Base-by-base conservation (phyloP, 2,329 filamentous ascomycete species). In the Zarea fungicola region DNA sequence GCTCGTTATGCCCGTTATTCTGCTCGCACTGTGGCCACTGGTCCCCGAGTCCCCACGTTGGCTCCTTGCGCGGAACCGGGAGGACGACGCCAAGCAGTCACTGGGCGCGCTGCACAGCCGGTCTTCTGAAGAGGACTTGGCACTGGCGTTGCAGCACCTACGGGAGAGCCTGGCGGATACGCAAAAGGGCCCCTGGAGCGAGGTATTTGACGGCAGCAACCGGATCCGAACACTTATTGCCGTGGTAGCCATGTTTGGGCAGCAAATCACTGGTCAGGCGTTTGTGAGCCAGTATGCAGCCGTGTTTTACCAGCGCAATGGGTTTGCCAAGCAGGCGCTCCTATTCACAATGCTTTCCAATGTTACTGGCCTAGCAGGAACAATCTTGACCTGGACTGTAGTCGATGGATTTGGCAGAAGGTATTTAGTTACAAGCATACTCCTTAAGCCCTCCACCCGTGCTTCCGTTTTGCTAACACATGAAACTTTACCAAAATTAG, bases 11-110 rank as follows among this genome's bases (percentile, higher is more conserved):
- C 66, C 69, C 0, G 54, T 66, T 0, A 55, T 69, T 1, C 58
- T 74, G 1, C 50, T 73, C 3, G 45, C 60, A 0, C 57, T 63
- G 2, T 58, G 67, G 4, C 54, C 60, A 4, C 62, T 71, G 36
- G 62, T 71, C 3, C 71, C 72, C 0, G 73, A 76, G 55, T 71
- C 67, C 2, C 72, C 73, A 1, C 72, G 72, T 51, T 75, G 68
- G 65, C 63, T 72, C 5, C 61, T 72, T 3, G 60, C 68, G 7
- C 61, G 65, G 19, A 65, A 63, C 5, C 60, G 63, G 10, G 48
- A 59, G 10, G 61, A 64, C 2, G 64, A 65, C 7, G 71, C 71
- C 3, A 56, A 56, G 23, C 53, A 58, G 19, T 55, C 60, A 1
- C 51, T 73, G 2, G 53, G 56, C 34, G 56, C 60, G 16, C 57